Percentiles rank a stretch among this genome's conserved stretches.
phyloP scores from a whole-genome alignment of 1,284 basidiomycete genomes.

The Cyathus olla region DNA sequence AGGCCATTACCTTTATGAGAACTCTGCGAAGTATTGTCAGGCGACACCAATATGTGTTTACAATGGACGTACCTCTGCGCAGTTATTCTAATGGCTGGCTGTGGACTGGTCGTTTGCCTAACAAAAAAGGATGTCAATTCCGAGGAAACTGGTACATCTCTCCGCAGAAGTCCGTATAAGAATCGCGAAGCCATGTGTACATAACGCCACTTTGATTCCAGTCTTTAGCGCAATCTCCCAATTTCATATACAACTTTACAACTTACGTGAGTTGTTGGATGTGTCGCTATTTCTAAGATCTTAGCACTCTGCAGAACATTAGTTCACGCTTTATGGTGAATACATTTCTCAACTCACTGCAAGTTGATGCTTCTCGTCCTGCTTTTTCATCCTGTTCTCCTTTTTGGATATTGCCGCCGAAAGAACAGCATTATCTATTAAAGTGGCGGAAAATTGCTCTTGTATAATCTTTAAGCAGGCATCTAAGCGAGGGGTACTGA shows the following conservation, averaged over 20 bases:
- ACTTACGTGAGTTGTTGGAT: slow-evolving; percentile 79
- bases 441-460: slow-evolving; percentile 56
- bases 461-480: slow-evolving; percentile 58
- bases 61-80: slow-evolving; percentile 70
- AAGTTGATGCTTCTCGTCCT: slow-evolving; percentile 47
- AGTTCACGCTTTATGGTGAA: neutral
- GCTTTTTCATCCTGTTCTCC: slow-evolving; percentile 50
- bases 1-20: slow-evolving; percentile 79
- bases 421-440: slow-evolving; percentile 58
- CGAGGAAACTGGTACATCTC: slow-evolving; percentile 78
- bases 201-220: slow-evolving; percentile 85
- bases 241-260: slow-evolving; percentile 7
- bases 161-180: slow-evolving; percentile 78
- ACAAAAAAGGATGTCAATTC: slow-evolving; percentile 79
- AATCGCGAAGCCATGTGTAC: slow-evolving; percentile 83
- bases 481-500: slow-evolving; percentile 58
- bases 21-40: slow-evolving; percentile 57
- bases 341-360: slow-evolving; percentile 26
- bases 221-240: neutral
- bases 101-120: slow-evolving; percentile 79
- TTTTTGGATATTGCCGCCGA: slow-evolving; percentile 54
- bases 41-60: slow-evolving; percentile 11
- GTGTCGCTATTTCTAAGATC: slow-evolving; percentile 76
- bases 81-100: slow-evolving; percentile 82
- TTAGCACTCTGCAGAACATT: slow-evolving; percentile 58